Base-by-base conservation (phyloP, 257 asterid genomes). In the Prunella vulgaris region DNA sequence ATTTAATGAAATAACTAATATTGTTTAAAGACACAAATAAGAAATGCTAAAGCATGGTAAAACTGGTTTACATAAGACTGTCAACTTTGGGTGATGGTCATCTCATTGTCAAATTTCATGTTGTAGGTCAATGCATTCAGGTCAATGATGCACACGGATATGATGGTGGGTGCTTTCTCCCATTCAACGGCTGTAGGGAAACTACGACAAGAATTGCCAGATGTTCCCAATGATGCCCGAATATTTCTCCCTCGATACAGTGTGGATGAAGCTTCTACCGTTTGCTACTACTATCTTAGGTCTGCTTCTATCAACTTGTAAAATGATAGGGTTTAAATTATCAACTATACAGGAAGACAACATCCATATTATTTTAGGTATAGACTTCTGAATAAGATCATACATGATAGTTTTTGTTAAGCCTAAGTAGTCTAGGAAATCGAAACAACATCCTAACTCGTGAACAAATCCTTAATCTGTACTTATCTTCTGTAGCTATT, bases 151-250 rank as follows among this genome's bases (percentile, higher is more conserved):
- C 86, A 89, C 66, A 81, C 84, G 54, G 84, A 91, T 71, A 91
- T 94, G 99, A 94, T 89, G 98, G 93, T 86, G 68, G 99, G 99
- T 13, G 89, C 90, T 48, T 91, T 91, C 79, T 91, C 97, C 33
- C 98, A 94, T 75, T 87, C 98, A 52, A 94, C 95, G 24, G 95
- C 99, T 51, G 99, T 94, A 53, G 97, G 99, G 73, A 93, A 94
- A 76, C 76, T 91, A 75, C 92, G 98, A 17, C 78, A 78, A 75
- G 98, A 94, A 66, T 73, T 94, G 68, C 99, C 99, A 21, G 91
- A 71, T 83, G 98, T 94, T 80, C 99, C 99, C 12, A 12, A 63
- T 18, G 89, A 89, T 85, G 86, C 90, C 56, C 93, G 96, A 66
- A 54, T 84, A 73, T 46, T 69, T 73, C 79, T 91, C 52, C 99